Conservation (phyloP, 805 yeast genomes). For the Candida qinlingensis region DNA sequence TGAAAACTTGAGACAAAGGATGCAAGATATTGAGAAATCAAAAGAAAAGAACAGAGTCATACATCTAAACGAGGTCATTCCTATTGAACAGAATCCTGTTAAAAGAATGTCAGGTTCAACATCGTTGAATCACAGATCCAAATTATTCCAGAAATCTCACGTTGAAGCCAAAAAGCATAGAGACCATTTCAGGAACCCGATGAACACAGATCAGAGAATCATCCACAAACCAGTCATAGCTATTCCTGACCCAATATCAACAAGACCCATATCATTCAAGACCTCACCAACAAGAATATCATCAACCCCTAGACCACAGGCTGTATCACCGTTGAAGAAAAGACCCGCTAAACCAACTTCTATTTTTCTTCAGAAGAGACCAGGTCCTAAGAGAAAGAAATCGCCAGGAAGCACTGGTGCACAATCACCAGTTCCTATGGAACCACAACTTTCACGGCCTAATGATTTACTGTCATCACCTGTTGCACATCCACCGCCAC, state of each 20-base stretch:
- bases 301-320: not conserved
- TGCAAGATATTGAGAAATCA: conserved; percentile 25
- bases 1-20: conserved; percentile 28
- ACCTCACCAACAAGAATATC: not conserved
- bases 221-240: not conserved
- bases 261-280: not conserved
- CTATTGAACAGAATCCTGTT: conserved; percentile 4
- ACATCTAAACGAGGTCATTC: conserved; percentile 21
- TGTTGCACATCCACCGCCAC: too few species aligned
- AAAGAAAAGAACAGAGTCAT: conserved; percentile 27
- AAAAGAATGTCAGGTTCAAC: not conserved
- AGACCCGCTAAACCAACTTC: not conserved
- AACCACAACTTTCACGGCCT: too few species aligned
- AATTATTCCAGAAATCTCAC: conserved; percentile 22
- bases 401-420: too few species aligned
- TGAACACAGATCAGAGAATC: not conserved
- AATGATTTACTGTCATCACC: too few species aligned
- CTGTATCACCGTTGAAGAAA: conserved; percentile 1
- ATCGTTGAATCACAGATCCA: conserved; percentile 14
- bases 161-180: conserved; percentile 16
- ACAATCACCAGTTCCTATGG: too few species aligned
- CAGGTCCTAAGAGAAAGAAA: not conserved
- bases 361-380: conserved; percentile 5
- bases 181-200: conserved; percentile 20
- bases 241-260: not conserved